Evolutionary conservation across 2,329 filamentous ascomycete genomes (phyloP).

Genomic region (Thelonectria blattea): DNA sequence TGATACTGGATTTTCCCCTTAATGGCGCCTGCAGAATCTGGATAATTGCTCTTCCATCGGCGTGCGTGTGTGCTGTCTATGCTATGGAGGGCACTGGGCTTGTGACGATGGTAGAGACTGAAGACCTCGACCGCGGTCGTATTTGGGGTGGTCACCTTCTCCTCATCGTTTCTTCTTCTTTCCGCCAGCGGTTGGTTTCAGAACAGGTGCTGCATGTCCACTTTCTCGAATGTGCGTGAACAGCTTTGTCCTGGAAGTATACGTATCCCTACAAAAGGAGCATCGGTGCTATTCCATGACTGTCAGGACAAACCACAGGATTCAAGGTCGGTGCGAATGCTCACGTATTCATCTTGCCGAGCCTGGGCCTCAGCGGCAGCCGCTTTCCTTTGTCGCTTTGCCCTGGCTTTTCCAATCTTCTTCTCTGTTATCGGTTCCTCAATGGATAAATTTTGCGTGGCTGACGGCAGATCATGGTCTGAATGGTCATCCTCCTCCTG

Average conservation of each 20-base stretch:
- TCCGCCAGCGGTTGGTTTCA: slow-evolving; percentile 28
- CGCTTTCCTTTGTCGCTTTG: slow-evolving; percentile 57
- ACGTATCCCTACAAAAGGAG: slow-evolving; percentile 51
- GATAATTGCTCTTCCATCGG: not conserved
- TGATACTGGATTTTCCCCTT: not conserved
- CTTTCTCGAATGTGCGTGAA: slow-evolving; percentile 75
- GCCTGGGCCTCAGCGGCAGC: slow-evolving; percentile 48
- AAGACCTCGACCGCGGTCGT: not conserved
- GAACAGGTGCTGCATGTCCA: slow-evolving; percentile 64
- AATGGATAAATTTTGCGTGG: slow-evolving; percentile 36
- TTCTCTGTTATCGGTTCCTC: slow-evolving; percentile 37
- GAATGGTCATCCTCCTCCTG: not conserved
- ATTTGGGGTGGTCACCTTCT: not conserved
- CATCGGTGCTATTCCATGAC: slow-evolving; percentile 47
- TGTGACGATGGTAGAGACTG: not conserved
- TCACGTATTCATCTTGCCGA: slow-evolving; percentile 44
- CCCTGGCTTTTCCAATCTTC: slow-evolving; percentile 58
- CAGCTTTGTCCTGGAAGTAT: slow-evolving; percentile 70
- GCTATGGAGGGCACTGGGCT: not conserved
- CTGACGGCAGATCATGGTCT: slow-evolving; percentile 23
- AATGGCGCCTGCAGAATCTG: not conserved
- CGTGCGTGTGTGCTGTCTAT: not conserved
- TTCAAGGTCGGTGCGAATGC: slow-evolving; percentile 24
- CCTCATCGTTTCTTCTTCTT: slow-evolving; percentile 49
- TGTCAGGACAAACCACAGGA: not conserved